Base-by-base conservation (phyloP, 1,284 basidiomycete species). In the Hymenochaete sp. region DNA sequence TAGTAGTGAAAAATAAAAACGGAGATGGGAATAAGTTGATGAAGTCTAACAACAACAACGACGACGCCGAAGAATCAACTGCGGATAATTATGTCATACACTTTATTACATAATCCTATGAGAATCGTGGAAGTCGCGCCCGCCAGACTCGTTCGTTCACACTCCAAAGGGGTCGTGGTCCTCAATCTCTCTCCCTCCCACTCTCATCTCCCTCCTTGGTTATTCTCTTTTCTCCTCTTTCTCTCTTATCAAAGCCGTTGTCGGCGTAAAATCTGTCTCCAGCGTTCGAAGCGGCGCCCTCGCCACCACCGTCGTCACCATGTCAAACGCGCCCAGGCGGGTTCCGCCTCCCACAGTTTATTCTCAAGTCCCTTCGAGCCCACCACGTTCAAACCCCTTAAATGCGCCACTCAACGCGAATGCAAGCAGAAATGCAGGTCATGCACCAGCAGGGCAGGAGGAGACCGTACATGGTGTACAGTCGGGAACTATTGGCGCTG, bases 391-490 rank as follows among this genome's bases (percentile, higher is more conserved):
- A 5, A 40, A 18, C 18, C 29, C 48, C 14, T 16, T 50, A 9
- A 40, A 25, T 28, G 48, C 40, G 25, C 40, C 44, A 26, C 27
- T 38, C 18, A 39, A 26, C 39, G 14, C 44, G 22, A 35, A 36
- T 18, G 27, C 33, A 31, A 42, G 39, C 35, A 27, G 44, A 18
- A 43, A 43, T 27, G 39, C 25, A 10, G 32, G 14, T 16, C 42
- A 45, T 13, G 39, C 21, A 14, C 27, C 37, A 16, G 28, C 28
- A 9, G 42, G 48, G 4, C 45, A 36, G 11, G 49, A 71, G 48
- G 73, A 75, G 14, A 75, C 81, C 42, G 73, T 78, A 11, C 77
- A 77, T 50, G 77, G 79, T 38, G 82, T 88, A 10, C 81, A 82
- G 3, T 79, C 71, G 21, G 85, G 84, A 14, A 68, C 68, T 31